These are phyloP conservation scores for Ceratobasidium sp. DNA, from an alignment of 1,284 basidiomycete species.

Conservation along the genomic window DNA sequence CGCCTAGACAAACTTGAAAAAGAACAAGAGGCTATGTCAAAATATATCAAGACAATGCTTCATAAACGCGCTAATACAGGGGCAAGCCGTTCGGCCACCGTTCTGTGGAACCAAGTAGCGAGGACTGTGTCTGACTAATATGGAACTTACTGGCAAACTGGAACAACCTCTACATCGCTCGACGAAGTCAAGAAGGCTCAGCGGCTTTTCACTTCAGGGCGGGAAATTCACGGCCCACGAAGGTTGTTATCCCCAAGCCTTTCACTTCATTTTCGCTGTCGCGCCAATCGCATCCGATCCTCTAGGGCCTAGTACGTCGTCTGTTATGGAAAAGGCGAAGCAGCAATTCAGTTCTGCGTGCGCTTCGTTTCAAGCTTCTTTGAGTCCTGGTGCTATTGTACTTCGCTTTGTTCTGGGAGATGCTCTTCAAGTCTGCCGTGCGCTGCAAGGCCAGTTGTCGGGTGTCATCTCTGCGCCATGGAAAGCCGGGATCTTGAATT, in stretches of 20 bases:
- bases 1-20: conserved; percentile 5
- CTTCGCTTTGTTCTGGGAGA: conserved; percentile 34
- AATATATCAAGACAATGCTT: not conserved
- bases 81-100: conserved; percentile 61
- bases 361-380: conserved; percentile 53
- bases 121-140: conserved; percentile 53
- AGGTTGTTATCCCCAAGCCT: conserved; percentile 63
- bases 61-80: not conserved
- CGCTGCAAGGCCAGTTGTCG: not conserved
- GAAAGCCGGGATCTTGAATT: conserved; percentile 58
- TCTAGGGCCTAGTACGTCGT: conserved; percentile 39
- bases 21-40: conserved; percentile 47
- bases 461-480: conserved; percentile 57
- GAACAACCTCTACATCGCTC: conserved; percentile 58
- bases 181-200: conserved; percentile 54
- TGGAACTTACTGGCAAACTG: conserved; percentile 61
- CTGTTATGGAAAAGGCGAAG: conserved; percentile 55
- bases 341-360: conserved; percentile 60
- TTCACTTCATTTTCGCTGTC: conserved; percentile 64
- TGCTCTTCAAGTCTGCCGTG: not conserved
- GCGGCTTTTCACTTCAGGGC: conserved; percentile 58
- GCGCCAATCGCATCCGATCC: conserved; percentile 48
- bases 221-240: conserved; percentile 64
- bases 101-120: conserved; percentile 54
- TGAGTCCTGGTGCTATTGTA: conserved; percentile 4